Evolutionary conservation across 2,329 filamentous ascomycete genomes (phyloP).

Genomic region (Macrophomina pseudophaseolina): DNA sequence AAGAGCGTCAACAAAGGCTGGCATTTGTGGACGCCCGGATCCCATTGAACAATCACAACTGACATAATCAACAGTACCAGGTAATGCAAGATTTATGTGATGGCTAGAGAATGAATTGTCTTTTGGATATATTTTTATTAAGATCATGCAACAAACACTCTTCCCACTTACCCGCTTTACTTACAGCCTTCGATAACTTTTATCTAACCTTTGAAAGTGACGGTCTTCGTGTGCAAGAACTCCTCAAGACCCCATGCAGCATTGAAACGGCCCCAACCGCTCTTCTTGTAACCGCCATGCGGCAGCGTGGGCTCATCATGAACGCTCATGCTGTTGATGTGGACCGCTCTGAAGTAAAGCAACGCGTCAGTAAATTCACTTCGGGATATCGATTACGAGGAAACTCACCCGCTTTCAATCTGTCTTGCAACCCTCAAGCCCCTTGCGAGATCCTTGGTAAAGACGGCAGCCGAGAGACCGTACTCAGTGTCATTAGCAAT

Average conservation of each 20-base stretch:
- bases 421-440: constrained; percentile 51
- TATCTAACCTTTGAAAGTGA: constrained; percentile 45
- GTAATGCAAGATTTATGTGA: too few relatives aligned
- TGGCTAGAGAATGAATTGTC: too few relatives aligned
- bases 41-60: too few relatives aligned
- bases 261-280: constrained; percentile 56
- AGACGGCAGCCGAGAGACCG: constrained; percentile 73
- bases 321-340: constrained; percentile 58
- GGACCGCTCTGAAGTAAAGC: constrained; percentile 46
- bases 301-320: constrained; percentile 56
- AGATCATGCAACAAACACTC: not conserved
- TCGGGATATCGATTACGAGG: too few relatives aligned
- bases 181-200: not conserved
- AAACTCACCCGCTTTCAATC: constrained; percentile 62
- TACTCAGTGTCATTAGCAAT: constrained; percentile 85
- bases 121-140: constrained; percentile 4
- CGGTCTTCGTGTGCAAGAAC: constrained; percentile 50
- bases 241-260: constrained; percentile 53
- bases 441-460: constrained; percentile 67
- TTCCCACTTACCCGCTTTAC: not conserved
- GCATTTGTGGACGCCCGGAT: too few relatives aligned
- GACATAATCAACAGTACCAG: too few relatives aligned
- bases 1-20: too few relatives aligned
- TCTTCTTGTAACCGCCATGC: constrained; percentile 57
- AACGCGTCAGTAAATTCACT: not conserved